phyloP scores from a whole-genome alignment of 768 basidiomycete genomes.

The Rhodotorula toruloides region DNA sequence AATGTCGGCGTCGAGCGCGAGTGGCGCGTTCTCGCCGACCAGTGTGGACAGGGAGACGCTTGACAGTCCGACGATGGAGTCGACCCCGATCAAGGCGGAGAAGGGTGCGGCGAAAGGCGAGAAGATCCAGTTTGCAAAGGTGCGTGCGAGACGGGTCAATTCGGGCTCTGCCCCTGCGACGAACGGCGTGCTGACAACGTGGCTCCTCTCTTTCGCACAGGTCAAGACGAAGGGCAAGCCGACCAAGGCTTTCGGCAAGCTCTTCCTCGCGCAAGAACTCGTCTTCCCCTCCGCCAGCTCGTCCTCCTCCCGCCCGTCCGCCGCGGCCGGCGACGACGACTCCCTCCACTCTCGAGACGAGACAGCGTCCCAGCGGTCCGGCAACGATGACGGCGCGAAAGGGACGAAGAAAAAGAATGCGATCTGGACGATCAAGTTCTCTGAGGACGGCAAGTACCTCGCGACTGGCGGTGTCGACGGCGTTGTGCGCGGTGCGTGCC shows the following conservation, averaged over 20 bases:
- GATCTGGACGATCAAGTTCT: conserved; percentile 42
- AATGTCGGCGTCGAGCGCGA: not conserved
- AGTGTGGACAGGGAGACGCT: not conserved
- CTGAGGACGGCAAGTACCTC: conserved; percentile 40
- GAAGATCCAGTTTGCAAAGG: not conserved
- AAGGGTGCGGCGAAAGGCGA: not conserved
- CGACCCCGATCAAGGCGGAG: not conserved
- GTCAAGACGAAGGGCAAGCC: conserved; percentile 34
- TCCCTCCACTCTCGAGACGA: not conserved
- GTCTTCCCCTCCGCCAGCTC: conserved; percentile 14
- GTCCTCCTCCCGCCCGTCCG: not conserved
- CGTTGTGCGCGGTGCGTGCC: conserved; percentile 37
- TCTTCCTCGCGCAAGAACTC: conserved; percentile 44
- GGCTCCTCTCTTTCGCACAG: not conserved
- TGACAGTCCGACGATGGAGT: not conserved
- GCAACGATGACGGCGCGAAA: not conserved
- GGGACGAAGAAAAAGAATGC: conserved; percentile 36
- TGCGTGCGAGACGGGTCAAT: not conserved
- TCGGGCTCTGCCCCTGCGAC: not conserved
- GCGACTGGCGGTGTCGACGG: conserved; percentile 44
- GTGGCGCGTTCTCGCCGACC: not conserved
- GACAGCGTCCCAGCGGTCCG: not conserved
- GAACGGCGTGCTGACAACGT: not conserved
- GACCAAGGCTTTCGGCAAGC: conserved; percentile 32
- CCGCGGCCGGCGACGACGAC: not conserved